Evolutionary conservation across 2,329 filamentous ascomycete genomes (phyloP).

Genomic region (Xylaria sp.): DNA sequence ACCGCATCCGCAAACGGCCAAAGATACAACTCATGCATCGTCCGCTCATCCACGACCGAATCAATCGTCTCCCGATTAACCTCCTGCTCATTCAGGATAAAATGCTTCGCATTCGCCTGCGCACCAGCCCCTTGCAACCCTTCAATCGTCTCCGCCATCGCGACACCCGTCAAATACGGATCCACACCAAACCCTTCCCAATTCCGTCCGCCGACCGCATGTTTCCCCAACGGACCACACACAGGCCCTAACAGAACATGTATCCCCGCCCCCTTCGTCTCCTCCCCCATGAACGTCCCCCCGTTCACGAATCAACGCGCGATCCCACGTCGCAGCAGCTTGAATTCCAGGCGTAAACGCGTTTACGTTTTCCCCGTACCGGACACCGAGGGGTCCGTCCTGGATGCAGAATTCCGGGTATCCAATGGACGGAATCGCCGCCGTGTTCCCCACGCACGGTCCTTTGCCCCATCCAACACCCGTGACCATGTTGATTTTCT

Average conservation of each 20-base stretch:
- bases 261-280: constrained; percentile 64
- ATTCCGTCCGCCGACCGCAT: constrained; percentile 67
- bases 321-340: constrained; percentile 74
- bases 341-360: constrained; percentile 78
- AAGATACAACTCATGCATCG: constrained; percentile 62
- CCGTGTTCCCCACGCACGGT: constrained; percentile 60
- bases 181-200: constrained; percentile 82
- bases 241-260: constrained; percentile 72
- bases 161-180: constrained; percentile 64
- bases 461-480: constrained; percentile 72
- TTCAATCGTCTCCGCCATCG: constrained; percentile 55
- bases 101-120: constrained; percentile 55
- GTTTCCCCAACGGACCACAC: constrained; percentile 68
- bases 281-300: constrained; percentile 65
- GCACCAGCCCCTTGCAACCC: constrained; percentile 50
- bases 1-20: constrained; percentile 67
- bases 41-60: constrained; percentile 58
- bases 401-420: constrained; percentile 74
- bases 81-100: constrained; percentile 66
- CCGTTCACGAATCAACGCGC: constrained; percentile 64
- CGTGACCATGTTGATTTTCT: constrained; percentile 76
- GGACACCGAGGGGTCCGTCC: constrained; percentile 72
- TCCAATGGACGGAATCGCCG: constrained; percentile 48
- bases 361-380: constrained; percentile 64
- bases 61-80: constrained; percentile 48